phyloP scores from a whole-genome alignment of 176 grass and related monocot genomes.

The Oryza officinalis region DNA sequence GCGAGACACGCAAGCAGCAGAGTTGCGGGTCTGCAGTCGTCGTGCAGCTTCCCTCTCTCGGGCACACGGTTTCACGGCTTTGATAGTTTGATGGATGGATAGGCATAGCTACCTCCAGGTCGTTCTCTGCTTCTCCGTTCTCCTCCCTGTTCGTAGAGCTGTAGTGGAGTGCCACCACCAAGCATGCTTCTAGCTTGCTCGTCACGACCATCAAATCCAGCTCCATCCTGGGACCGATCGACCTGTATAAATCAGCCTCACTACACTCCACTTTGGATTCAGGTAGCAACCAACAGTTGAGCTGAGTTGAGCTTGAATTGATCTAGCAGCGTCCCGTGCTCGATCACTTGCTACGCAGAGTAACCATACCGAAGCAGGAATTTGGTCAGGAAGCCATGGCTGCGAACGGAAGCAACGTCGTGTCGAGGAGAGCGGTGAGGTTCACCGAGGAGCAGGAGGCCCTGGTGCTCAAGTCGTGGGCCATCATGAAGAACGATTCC shows the following conservation, averaged over 20 bases:
- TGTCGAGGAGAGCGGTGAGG: background rate
- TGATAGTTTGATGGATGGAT: background rate
- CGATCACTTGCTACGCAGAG: background rate
- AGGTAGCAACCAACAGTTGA: conserved; percentile 18
- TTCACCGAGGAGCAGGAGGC: conserved; percentile 92
- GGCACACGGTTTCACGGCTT: background rate
- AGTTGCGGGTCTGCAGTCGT: background rate
- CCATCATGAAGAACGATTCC: conserved; percentile 86
- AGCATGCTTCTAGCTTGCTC: conserved; percentile 26
- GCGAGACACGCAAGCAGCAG: background rate
- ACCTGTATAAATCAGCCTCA: conserved; percentile 19
- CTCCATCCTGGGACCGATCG: background rate
- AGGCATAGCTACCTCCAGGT: background rate
- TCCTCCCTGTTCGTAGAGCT: no score
- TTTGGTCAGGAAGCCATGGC: conserved; percentile 42
- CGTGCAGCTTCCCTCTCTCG: background rate
- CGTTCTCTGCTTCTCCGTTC: background rate
- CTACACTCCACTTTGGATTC: background rate
- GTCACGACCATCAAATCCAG: conserved; percentile 26
- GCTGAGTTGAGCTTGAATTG: background rate
- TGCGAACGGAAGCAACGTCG: background rate
- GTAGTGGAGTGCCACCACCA: background rate
- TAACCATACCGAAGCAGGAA: background rate
- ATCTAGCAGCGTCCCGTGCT: background rate
- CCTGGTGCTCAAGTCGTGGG: conserved; percentile 86